Conservation (phyloP, 345 rosid genomes). For the Carallia pectinifolia region DNA sequence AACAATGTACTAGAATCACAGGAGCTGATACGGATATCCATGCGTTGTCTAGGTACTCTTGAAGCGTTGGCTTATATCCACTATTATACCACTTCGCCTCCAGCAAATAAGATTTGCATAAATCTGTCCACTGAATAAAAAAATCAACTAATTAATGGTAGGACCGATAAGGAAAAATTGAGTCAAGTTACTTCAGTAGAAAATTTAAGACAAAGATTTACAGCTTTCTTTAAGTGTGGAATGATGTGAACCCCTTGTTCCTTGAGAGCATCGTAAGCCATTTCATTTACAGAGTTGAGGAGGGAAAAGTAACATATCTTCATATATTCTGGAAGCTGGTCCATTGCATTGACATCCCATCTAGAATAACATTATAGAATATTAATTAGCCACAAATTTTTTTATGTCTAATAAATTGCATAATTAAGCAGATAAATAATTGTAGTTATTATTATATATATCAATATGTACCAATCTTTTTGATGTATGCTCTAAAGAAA, state of each 20-base stretch:
- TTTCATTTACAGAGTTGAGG: constrained; percentile 29
- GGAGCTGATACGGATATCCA: constrained; percentile 15
- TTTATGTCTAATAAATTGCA: too few species aligned
- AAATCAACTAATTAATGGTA: background rate
- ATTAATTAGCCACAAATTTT: too few species aligned
- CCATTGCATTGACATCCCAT: constrained; percentile 37
- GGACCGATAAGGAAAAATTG: background rate
- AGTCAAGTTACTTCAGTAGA: background rate
- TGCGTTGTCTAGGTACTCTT: constrained; percentile 22
- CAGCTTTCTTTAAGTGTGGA: constrained; percentile 36
- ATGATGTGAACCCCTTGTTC: constrained; percentile 30
- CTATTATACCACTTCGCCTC: background rate
- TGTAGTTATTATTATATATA: background rate
- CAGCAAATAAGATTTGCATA: background rate
- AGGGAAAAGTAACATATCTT: constrained; percentile 36
- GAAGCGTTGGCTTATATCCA: constrained; percentile 14
- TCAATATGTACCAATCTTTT: background rate
- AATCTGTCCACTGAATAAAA: background rate
- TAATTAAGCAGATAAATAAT: background rate
- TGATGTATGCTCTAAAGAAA: background rate
- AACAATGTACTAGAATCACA: background rate
- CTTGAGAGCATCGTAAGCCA: constrained; percentile 25
- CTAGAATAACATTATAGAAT: constrained; percentile 10
- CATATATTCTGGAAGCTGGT: constrained; percentile 46
- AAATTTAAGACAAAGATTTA: constrained; percentile 9